These are phyloP conservation scores for Nigrospora oryzae DNA, from an alignment of 2,329 filamentous ascomycete species.

Conservation along the genomic window DNA sequence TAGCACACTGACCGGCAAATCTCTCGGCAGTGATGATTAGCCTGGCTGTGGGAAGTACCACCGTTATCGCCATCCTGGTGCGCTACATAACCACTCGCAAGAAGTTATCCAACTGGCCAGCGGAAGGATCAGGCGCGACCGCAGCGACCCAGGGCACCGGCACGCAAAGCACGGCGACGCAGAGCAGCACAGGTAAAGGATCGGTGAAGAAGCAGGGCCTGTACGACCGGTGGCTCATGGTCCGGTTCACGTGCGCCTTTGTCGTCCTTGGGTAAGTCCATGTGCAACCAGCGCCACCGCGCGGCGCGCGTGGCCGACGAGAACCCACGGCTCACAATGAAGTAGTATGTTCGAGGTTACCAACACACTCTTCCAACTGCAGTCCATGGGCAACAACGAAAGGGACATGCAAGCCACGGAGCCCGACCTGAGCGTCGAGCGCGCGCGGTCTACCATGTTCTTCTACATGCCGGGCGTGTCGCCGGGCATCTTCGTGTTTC, in stretches of 20 bases:
- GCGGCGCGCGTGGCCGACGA: neutral
- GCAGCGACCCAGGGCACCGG: neutral
- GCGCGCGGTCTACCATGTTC: slow-evolving; percentile 7
- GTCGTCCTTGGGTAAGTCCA: slow-evolving; percentile 10
- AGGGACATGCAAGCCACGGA: slow-evolving; percentile 2
- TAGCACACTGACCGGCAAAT: neutral
- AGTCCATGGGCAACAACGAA: slow-evolving; percentile 10
- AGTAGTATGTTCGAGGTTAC: slow-evolving; percentile 15
- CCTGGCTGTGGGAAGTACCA: slow-evolving; percentile 11
- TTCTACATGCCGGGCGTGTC: slow-evolving; percentile 8
- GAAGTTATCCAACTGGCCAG: slow-evolving; percentile 14
- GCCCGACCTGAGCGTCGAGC: slow-evolving; percentile 7
- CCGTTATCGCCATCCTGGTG: slow-evolving; percentile 13
- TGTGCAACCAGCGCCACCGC: neutral
- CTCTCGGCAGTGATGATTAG: slow-evolving; percentile 8
- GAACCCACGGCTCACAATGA: neutral
- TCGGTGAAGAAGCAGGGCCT: slow-evolving; percentile 6
- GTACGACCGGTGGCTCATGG: slow-evolving; percentile 18
- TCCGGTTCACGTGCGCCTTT: slow-evolving; percentile 17
- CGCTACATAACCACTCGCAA: slow-evolving; percentile 13
- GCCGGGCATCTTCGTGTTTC: slow-evolving; percentile 8
- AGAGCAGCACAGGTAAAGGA: neutral
- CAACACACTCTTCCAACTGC: slow-evolving; percentile 16
- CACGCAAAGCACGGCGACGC: neutral
- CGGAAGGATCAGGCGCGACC: neutral